Evolutionary conservation across 257 asterid genomes (phyloP).

Genomic region (Haberlea rhodopensis): DNA sequence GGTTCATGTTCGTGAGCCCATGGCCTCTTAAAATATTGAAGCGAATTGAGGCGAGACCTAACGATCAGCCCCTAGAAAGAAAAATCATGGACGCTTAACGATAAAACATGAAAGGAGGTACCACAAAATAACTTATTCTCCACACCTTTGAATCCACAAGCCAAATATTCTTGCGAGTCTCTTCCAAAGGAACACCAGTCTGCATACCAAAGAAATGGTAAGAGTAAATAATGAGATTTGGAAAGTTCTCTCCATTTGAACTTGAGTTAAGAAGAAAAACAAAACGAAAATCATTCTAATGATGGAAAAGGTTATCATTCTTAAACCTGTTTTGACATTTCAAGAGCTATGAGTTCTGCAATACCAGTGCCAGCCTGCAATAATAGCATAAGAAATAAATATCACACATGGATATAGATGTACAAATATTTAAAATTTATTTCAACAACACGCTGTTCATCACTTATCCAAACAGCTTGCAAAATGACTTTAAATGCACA

Average conservation of each 20-base stretch:
- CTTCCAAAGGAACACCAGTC: slow-evolving; percentile 82
- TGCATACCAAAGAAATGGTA: slow-evolving; percentile 29
- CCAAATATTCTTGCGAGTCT: slow-evolving; percentile 85
- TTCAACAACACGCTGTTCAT: not conserved
- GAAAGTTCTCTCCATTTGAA: slow-evolving; percentile 12
- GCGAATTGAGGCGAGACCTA: slow-evolving; percentile 65
- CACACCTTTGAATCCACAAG: slow-evolving; percentile 65
- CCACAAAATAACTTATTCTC: not conserved
- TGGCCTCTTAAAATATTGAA: slow-evolving; percentile 80
- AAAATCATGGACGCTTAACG: slow-evolving; percentile 1
- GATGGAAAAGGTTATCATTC: slow-evolving; percentile 9
- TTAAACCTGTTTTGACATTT: slow-evolving; percentile 82
- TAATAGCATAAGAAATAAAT: slow-evolving; percentile 11
- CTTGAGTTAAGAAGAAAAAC: slow-evolving; percentile 9
- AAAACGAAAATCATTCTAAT: slow-evolving; percentile 3
- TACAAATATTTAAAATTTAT: not conserved
- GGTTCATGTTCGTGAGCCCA: slow-evolving; percentile 92
- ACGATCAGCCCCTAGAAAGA: slow-evolving; percentile 65
- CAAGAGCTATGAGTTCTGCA: slow-evolving; percentile 92
- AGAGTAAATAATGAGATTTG: slow-evolving; percentile 6
- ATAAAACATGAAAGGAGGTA: slow-evolving; percentile 6
- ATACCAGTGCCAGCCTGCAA: slow-evolving; percentile 96
- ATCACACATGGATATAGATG: not conserved
- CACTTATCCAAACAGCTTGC: not conserved
- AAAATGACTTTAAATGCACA: not conserved